A percentile compares a stretch with the other conserved stretches of the same genome.
These are phyloP conservation scores for Epichloe uncinata DNA, from an alignment of 2,329 filamentous ascomycete species.

Conservation along the genomic window DNA sequence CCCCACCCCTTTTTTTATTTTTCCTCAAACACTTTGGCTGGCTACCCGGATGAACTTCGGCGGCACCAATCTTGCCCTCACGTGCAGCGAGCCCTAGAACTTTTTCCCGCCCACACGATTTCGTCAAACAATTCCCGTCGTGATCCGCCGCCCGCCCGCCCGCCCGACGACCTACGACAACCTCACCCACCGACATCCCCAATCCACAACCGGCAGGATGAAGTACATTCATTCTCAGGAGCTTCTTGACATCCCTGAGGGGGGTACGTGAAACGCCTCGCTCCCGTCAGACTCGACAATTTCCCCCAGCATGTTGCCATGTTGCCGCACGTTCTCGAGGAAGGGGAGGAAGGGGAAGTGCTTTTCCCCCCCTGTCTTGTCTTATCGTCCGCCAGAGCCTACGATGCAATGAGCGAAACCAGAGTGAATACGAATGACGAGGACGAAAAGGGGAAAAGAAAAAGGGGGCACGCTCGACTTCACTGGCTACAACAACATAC, in stretches of 20 bases:
- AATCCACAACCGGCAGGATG: slow-evolving; percentile 62
- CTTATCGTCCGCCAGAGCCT: not conserved
- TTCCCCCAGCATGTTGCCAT: not conserved
- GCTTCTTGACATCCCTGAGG: slow-evolving; percentile 87
- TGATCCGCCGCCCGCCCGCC: slow-evolving; percentile 15
- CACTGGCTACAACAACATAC: not conserved
- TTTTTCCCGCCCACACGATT: slow-evolving; percentile 32
- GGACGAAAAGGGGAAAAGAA: too few species aligned
- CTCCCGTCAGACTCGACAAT: not conserved
- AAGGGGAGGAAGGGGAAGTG: not conserved
- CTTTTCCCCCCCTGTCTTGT: too few species aligned
- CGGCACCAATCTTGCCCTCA: slow-evolving; percentile 18
- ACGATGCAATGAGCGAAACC: not conserved
- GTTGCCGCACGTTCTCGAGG: not conserved
- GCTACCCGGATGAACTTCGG: slow-evolving; percentile 16
- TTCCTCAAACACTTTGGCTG: not conserved
- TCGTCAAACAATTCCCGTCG: slow-evolving; percentile 24
- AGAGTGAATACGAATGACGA: not conserved
- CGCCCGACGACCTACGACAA: slow-evolving; percentile 23
- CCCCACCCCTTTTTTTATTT: not conserved
- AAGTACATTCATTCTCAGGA: slow-evolving; percentile 99
- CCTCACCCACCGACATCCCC: slow-evolving; percentile 31
- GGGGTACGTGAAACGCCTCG: slow-evolving; percentile 53
- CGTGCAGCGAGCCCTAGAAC: slow-evolving; percentile 30
- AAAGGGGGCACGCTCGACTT: not conserved